Evolutionary conservation across 805 yeast genomes (phyloP).

Genomic region (Wickerhamomyces kurtzmanii): DNA sequence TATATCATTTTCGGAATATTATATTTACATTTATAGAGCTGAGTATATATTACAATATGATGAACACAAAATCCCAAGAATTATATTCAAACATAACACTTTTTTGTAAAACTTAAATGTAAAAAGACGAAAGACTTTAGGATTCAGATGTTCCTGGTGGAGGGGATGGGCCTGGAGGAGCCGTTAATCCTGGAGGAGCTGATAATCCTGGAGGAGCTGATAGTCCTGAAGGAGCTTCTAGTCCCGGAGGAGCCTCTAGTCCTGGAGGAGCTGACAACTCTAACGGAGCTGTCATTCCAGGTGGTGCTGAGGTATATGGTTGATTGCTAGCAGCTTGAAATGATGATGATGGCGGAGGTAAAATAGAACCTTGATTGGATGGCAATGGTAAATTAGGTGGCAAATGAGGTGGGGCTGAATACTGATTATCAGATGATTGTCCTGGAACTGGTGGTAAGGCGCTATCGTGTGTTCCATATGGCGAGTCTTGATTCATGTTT

Average conservation of each 20-base stretch:
- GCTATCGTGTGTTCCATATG: background rate
- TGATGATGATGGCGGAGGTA: slow-evolving; percentile 5
- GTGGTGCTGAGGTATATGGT: slow-evolving; percentile 8
- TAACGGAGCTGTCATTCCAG: slow-evolving; percentile 15
- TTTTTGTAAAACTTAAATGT: slow-evolving; percentile 5
- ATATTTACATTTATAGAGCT: too few relatives aligned
- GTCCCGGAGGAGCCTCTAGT: slow-evolving; percentile 16
- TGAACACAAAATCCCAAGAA: too few relatives aligned
- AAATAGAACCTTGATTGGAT: background rate
- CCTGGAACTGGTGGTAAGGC: slow-evolving; percentile 4
- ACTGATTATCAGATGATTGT: slow-evolving; percentile 1
- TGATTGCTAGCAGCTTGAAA: slow-evolving; percentile 5
- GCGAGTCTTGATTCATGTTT: slow-evolving; percentile 2
- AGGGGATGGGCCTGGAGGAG: slow-evolving; percentile 15
- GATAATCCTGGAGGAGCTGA: slow-evolving; percentile 15
- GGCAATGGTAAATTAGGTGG: too few relatives aligned
- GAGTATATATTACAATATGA: too few relatives aligned
- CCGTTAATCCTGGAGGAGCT: slow-evolving; percentile 19
- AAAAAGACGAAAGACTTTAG: slow-evolving; percentile 8
- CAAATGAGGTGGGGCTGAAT: too few relatives aligned
- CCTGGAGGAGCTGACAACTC: slow-evolving; percentile 17
- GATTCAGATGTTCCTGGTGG: slow-evolving; percentile 14
- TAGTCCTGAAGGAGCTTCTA: slow-evolving; percentile 14
- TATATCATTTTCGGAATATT: too few relatives aligned
- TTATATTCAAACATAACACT: too few relatives aligned